These are phyloP conservation scores for Alnus glutinosa DNA, from an alignment of 306 rosid genomes.

Conservation along the genomic window DNA sequence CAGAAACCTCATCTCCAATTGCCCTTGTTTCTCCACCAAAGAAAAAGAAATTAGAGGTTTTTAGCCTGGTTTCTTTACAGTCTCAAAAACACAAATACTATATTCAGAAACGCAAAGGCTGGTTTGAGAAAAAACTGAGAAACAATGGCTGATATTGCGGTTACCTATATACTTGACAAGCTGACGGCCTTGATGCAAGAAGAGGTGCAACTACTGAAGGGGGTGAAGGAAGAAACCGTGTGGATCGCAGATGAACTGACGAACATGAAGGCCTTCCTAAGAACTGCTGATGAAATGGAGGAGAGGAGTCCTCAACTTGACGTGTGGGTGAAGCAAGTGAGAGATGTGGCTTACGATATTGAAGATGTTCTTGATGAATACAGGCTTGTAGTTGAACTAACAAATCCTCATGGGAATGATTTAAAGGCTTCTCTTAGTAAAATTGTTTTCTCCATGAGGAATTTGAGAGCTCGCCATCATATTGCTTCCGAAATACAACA, in stretches of 20 bases:
- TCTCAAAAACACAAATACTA: background rate
- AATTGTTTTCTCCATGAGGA: background rate
- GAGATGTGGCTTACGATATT: slow-evolving; percentile 47
- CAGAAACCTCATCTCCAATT: background rate
- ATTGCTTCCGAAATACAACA: slow-evolving; percentile 36
- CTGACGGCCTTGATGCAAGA: slow-evolving; percentile 32
- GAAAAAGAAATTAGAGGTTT: background rate
- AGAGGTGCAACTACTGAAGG: slow-evolving; percentile 39
- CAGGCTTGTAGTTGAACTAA: slow-evolving; percentile 23
- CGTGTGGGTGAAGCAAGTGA: slow-evolving; percentile 46
- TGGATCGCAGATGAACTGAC: slow-evolving; percentile 46
- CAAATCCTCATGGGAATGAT: slow-evolving; percentile 20
- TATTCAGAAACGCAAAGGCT: too few species aligned
- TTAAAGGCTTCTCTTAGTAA: background rate
- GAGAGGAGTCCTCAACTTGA: slow-evolving; percentile 43
- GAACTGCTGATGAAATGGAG: slow-evolving; percentile 39
- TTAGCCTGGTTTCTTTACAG: background rate
- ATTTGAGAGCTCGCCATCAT: slow-evolving; percentile 29
- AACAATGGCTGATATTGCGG: slow-evolving; percentile 59
- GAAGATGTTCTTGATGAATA: slow-evolving; percentile 57
- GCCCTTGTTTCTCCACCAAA: background rate
- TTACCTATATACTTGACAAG: slow-evolving; percentile 43
- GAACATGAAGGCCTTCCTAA: slow-evolving; percentile 37
- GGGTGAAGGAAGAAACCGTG: slow-evolving; percentile 45
- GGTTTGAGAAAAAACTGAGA: background rate